Evolutionary conservation across 768 basidiomycete species (phyloP).

Genomic region (Podaxis sp.): DNA sequence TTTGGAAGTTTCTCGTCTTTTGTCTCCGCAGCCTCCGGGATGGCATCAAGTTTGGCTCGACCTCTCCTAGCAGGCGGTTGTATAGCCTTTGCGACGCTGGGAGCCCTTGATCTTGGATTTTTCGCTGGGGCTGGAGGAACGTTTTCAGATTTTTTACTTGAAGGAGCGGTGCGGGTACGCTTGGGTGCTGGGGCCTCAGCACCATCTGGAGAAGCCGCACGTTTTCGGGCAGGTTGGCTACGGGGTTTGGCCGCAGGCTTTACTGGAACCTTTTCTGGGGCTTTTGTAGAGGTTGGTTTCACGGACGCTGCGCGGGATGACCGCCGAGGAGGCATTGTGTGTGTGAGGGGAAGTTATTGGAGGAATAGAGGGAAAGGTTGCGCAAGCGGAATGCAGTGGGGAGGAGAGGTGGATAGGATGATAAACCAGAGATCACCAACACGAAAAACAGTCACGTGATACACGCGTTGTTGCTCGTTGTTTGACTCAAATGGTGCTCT

Average conservation of each 20-base stretch:
- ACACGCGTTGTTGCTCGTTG: slow-evolving; percentile 37
- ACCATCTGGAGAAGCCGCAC: slow-evolving; percentile 50
- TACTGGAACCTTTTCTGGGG: slow-evolving; percentile 26
- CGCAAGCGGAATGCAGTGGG: slow-evolving; percentile 20
- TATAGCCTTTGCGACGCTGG: background rate
- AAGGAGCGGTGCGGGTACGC: slow-evolving; percentile 41
- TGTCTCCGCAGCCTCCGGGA: slow-evolving; percentile 7
- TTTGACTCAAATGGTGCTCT: slow-evolving; percentile 18
- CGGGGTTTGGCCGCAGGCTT: slow-evolving; percentile 32
- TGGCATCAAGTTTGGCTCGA: slow-evolving; percentile 10
- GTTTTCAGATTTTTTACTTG: slow-evolving; percentile 42
- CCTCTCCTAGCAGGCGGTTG: slow-evolving; percentile 5
- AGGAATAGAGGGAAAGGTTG: slow-evolving; percentile 9
- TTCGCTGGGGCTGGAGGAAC: slow-evolving; percentile 30
- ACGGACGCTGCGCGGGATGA: slow-evolving; percentile 52
- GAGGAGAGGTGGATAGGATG: slow-evolving; percentile 16
- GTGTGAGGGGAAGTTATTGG: slow-evolving; percentile 10
- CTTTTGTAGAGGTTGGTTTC: slow-evolving; percentile 36
- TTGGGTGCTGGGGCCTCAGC: slow-evolving; percentile 47
- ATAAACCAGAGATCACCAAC: slow-evolving; percentile 17
- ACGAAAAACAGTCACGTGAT: slow-evolving; percentile 33
- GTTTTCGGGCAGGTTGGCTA: slow-evolving; percentile 42
- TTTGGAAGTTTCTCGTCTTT: slow-evolving; percentile 6
- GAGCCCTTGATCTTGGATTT: slow-evolving; percentile 25
- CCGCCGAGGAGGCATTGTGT: slow-evolving; percentile 45